Evolutionary conservation across 2,329 filamentous ascomycete species (phyloP), one percentile per base, ranked within the genome.

Genomic region (Verticillium longisporum): DNA sequence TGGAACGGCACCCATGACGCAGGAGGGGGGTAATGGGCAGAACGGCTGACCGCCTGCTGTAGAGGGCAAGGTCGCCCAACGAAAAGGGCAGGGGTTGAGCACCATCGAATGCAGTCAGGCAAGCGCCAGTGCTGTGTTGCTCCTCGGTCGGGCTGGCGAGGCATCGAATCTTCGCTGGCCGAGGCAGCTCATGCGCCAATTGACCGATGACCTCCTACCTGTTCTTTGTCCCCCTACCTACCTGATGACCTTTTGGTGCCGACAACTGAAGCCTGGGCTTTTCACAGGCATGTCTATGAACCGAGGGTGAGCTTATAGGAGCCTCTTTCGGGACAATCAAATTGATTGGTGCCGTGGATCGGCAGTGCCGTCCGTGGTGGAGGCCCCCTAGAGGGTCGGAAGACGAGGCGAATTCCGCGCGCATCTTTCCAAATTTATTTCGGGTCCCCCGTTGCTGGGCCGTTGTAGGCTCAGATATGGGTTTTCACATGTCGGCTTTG

Each of bases 61-160:
- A 37, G 45, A 0, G 1, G 55, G 60, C 9, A 61, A 57, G 55
- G 62, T 60, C 57, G 56, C 63, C 58, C 63, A 65, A 65, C 63
- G 63, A 64, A 65, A 65, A 60, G 37, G n/a, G 58, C 63, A 61
- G 62, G 63, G 63, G 61, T 65, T 65, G 63, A 64, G 63, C 45
- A 26, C 45, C 45, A 53, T 53, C 18, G 45, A 31, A 53, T 10
- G 6, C 9, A 21, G 45, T 18, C 18, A 45, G 38, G 14, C 14
- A 36, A 36, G 38, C 7, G 38, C 38, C n/a, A n/a, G 6, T 21
- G 38, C 15, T 45, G 38, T 21, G n/a, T 18, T 53, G 18, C n/a
- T 53, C 45, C 45, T 53, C 45, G 45, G 45, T 50, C 45, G 45
- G 41, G 3, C 45, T 21, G 9, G 21, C n/a, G n/a, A 53, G 11